Base-by-base conservation (phyloP, 1,139 yeast species). In the Blastobotrys persicus region DNA sequence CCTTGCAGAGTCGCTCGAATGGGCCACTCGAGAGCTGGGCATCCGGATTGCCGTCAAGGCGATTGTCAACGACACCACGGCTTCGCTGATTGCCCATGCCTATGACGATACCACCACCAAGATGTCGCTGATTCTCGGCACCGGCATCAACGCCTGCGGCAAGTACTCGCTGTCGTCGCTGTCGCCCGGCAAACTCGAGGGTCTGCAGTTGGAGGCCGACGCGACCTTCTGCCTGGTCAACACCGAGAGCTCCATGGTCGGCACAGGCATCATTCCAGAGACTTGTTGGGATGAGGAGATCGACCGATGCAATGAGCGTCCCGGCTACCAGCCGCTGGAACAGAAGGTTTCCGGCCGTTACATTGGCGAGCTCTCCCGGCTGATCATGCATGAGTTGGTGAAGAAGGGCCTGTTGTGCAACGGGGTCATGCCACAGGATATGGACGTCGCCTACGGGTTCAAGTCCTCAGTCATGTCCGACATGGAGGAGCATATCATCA, bases 261-360 rank as follows among this genome's bases (percentile, higher is more conserved):
- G 67, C 35, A 52, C 51, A 2, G 55, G 55, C 11, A 72, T 81
- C 39, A 71, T 88, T 54, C 96, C 96, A 46, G 76, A 72, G 31
- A 85, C 95, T 1, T 75, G 77, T 54, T 88, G 85, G 70, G 97
- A 88, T 68, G 66, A 68, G 34, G 74, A 73, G 41, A 79, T 88
- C 50, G 95, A 88, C 62, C 76, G 76, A 56, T 62, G 66, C 40
- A 83, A 89, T 13, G 75, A 87, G 26, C 83, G 84, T 61, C 84
- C 82, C 18, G 95, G 95, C 2, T 87, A 75, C 70, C 96, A 89
- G 67, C 79, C 89, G 62, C 84, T 88, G 63, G 97, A 89, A 67
- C 86, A 87, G 61, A 78, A 94, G 68, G 85, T 88, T 41, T 80
- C 89, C 54, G 97, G 96, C 28, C 81, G 88, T 83, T 88, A 85